A percentile compares a stretch with the other conserved stretches of the same genome.
Conservation (phyloP, 768 basidiomycete species). For the Russula olivacea region DNA sequence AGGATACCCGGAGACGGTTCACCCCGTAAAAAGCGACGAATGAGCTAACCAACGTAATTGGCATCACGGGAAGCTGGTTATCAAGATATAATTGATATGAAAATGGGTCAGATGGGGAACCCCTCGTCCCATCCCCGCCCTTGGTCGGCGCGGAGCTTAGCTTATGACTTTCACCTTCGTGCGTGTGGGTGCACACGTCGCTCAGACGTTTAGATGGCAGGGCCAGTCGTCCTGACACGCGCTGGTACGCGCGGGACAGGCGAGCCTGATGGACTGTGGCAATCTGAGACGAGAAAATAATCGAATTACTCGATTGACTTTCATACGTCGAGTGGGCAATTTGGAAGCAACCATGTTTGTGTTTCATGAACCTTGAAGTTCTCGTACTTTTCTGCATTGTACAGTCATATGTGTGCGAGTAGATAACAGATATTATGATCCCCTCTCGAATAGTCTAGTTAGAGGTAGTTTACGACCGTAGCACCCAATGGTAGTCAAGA, state of each 20-base stretch:
- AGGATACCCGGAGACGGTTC: background rate
- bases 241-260: background rate
- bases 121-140: background rate
- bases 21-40: background rate
- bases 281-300: background rate
- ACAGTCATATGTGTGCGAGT: background rate
- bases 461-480: no score
- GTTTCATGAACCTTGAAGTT: background rate
- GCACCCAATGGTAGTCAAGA: no score
- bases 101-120: background rate
- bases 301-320: background rate
- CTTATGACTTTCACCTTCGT: background rate
- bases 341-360: background rate
- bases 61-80: background rate
- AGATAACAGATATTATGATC: no score
- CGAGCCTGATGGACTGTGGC: background rate
- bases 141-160: background rate
- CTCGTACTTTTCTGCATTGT: background rate
- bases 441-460: no score
- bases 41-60: background rate
- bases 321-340: background rate
- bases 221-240: background rate
- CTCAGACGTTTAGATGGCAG: background rate
- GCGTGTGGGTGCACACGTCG: background rate
- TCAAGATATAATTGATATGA: background rate